A percentile compares a stretch with the other conserved stretches of the same genome.
These are phyloP conservation scores for Aspergillus luchuensis DNA, from an alignment of 2,329 filamentous ascomycete species.

Conservation along the genomic window DNA sequence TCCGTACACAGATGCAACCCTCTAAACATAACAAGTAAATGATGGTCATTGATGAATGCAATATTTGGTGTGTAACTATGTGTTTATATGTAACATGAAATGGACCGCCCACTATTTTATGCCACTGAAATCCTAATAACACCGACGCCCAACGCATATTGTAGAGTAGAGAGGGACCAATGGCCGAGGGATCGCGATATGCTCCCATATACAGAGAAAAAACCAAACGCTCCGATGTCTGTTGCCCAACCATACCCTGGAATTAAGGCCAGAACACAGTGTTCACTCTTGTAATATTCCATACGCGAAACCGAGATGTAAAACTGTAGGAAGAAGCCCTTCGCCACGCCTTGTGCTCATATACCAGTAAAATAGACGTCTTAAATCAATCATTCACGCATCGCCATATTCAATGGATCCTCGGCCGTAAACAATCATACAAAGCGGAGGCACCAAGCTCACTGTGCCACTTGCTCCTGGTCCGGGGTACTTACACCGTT, in stretches of 20 bases:
- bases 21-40: too few species aligned
- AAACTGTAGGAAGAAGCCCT: constrained; percentile 10
- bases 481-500: constrained; percentile 21
- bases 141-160: not conserved
- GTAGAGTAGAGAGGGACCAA: not conserved
- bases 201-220: constrained; percentile 20
- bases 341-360: constrained; percentile 31
- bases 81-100: not conserved
- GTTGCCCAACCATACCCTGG: constrained; percentile 11
- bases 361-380: constrained; percentile 20
- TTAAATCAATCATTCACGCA: constrained; percentile 23
- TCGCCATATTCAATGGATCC: not conserved
- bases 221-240: constrained; percentile 12
- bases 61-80: not conserved
- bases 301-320: constrained; percentile 12
- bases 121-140: not conserved
- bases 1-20: too few species aligned
- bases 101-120: not conserved
- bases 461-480: constrained; percentile 5
- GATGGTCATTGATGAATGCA: not conserved
- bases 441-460: not conserved
- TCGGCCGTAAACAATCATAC: not conserved
- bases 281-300: constrained; percentile 13
- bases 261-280: constrained; percentile 9
- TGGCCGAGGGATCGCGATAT: constrained; percentile 13